Percentiles rank a stretch among this genome's conserved stretches.
Conservation (phyloP, 352 stramenopile genomes). For the Phytophthora macrochlamydospora region DNA sequence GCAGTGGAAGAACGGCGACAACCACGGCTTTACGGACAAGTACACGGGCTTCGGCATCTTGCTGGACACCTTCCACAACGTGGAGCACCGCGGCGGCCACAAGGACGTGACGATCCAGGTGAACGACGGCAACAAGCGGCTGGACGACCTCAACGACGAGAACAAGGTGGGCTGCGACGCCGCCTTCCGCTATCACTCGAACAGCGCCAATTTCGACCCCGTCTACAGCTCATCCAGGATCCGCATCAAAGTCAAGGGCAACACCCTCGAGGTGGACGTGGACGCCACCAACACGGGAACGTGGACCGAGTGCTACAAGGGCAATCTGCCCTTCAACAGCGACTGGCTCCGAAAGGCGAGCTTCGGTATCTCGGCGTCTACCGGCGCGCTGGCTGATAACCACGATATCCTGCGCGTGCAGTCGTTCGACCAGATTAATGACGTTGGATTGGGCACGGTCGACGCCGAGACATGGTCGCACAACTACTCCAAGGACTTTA, state of each 20-base stretch:
- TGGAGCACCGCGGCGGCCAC: constrained; percentile 77
- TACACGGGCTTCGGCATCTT: constrained; percentile 76
- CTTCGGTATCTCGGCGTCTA: constrained; percentile 81
- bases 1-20: constrained; percentile 60
- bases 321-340: constrained; percentile 59
- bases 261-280: constrained; percentile 60
- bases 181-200: constrained; percentile 78
- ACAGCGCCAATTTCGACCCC: constrained; percentile 70
- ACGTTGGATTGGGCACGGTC: constrained; percentile 53
- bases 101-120: constrained; percentile 84
- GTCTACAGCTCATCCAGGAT: constrained; percentile 74
- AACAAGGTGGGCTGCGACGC: constrained; percentile 78
- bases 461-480: constrained; percentile 80
- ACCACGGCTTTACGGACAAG: constrained; percentile 78
- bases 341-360: constrained; percentile 72
- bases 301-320: constrained; percentile 75
- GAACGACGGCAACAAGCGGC: constrained; percentile 76
- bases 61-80: constrained; percentile 82
- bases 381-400: constrained; percentile 80
- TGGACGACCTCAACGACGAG: constrained; percentile 73
- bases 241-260: constrained; percentile 66
- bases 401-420: constrained; percentile 79
- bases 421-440: constrained; percentile 65
- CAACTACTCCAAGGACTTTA: constrained; percentile 88
- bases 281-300: constrained; percentile 57